Evolutionary conservation across 768 basidiomycete species (phyloP).

Genomic region (Imleria badia): DNA sequence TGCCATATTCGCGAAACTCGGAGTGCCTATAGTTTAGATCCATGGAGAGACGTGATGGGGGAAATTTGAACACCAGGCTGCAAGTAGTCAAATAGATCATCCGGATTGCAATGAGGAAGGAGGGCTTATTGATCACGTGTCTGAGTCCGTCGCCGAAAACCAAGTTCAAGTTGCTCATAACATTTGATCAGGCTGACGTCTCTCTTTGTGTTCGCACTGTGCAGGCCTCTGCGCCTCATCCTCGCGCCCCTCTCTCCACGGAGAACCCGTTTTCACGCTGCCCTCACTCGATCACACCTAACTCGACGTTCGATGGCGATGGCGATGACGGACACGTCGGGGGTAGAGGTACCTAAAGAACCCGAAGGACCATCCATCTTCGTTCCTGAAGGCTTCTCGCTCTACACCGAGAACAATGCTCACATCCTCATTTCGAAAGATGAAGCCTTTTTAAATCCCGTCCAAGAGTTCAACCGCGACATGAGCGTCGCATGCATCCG

Average conservation of each 20-base stretch:
- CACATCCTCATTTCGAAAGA: slow-evolving; percentile 73
- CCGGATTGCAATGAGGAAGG: no score
- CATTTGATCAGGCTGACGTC: slow-evolving; percentile 15
- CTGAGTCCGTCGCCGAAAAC: no score
- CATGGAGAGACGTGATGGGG: no score
- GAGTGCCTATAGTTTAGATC: no score
- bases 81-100: no score
- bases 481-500: slow-evolving; percentile 87
- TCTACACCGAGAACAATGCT: slow-evolving; percentile 81
- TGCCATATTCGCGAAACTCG: no score
- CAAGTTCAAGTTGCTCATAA: no score
- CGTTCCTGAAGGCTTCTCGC: slow-evolving; percentile 71
- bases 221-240: slow-evolving; percentile 31
- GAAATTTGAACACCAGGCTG: no score
- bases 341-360: background rate
- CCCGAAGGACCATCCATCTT: slow-evolving; percentile 25
- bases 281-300: background rate
- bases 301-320: slow-evolving; percentile 6
- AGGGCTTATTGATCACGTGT: no score
- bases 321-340: background rate
- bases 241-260: slow-evolving; percentile 2
- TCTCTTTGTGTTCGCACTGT: slow-evolving; percentile 9
- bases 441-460: slow-evolving; percentile 93
- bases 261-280: background rate
- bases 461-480: slow-evolving; percentile 98